Evolutionary conservation across 805 yeast species (phyloP), one percentile per base, ranked within the genome.

Genomic region (Ascoidea rubescens): DNA sequence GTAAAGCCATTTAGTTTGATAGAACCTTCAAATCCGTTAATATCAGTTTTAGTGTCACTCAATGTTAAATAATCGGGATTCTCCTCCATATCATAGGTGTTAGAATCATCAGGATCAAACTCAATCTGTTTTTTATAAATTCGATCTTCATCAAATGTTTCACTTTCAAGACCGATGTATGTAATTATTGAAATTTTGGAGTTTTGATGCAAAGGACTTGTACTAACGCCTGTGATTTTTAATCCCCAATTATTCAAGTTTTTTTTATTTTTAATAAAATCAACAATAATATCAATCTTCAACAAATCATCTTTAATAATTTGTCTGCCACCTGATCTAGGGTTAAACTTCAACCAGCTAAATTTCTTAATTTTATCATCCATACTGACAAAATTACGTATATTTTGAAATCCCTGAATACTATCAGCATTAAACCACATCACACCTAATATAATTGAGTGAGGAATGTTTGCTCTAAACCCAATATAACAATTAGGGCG

Each of bases 291-390:
- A 52, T 77, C 75, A 4, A 89, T 65, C 52, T 79, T 78, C 55
- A 80, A 76, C 42, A 77, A 84, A 21, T 68, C 65, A 63, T 93
- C 99, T 44, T 71, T 67, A 32, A 93, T 80, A 1, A 77, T 70
- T 62, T 93, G 91, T 55, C 76, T 71, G 0, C 99, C 99, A 30
- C 99, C 99, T 12, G 67, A 50, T 56, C 98, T 74, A 5, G 96
- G 89, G 62, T 93, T 98, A 64, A 84, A 93, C 44, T 72, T 69
- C n/a, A 77, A 72, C 96, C 97, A 93, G 31, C 90, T 87, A 58
- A 86, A 91, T 51, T 77, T 80, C 30, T 72, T 73, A 68, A 89
- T 72, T 50, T 80, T 75, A 60, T 89, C 91, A 44, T 70, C 70
- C 58, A 82, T 89, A 51, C 83, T 87, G 60, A 89, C 86, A 52